Conservation (phyloP, 2,329 filamentous ascomycete genomes). For the Sporothrix mexicana region DNA sequence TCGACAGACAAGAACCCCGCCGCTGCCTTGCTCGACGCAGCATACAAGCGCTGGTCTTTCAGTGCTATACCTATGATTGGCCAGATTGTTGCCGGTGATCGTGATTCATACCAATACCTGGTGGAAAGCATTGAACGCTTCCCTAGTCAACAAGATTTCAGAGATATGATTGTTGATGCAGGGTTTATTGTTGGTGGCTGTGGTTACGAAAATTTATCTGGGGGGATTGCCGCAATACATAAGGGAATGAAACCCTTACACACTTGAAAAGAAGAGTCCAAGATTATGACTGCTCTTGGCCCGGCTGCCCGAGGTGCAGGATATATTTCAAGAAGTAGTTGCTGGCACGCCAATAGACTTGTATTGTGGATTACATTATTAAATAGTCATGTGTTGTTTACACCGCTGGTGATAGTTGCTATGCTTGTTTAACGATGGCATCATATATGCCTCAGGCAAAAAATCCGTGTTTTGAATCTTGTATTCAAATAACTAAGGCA, state of each 20-base stretch:
- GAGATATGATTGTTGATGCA: constrained; percentile 79
- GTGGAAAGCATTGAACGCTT: constrained; percentile 98
- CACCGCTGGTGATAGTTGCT: no score
- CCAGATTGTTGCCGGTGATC: constrained; percentile 89
- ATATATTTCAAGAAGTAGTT: no score
- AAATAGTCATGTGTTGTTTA: no score
- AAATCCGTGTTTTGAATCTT: no score
- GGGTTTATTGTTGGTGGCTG: constrained; percentile 83
- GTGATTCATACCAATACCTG: constrained; percentile 96
- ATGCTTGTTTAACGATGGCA: no score
- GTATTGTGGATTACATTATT: no score
- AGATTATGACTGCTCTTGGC: not conserved
- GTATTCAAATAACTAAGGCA: no score
- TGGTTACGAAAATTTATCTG: constrained; percentile 88
- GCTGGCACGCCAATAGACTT: no score
- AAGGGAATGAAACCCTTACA: constrained; percentile 84
- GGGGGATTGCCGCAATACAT: constrained; percentile 93
- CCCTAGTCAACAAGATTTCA: constrained; percentile 83
- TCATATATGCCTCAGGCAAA: no score
- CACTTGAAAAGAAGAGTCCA: constrained; percentile 23
- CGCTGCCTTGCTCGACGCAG: constrained; percentile 76
- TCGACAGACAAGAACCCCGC: constrained; percentile 49
- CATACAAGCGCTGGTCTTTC: constrained; percentile 97
- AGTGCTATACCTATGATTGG: constrained; percentile 92
- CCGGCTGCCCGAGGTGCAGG: not conserved